A percentile compares a stretch with the other conserved stretches of the same genome.
Evolutionary conservation across 208 protist species (phyloP).

Genomic region (Trypanosoma scelopori): DNA sequence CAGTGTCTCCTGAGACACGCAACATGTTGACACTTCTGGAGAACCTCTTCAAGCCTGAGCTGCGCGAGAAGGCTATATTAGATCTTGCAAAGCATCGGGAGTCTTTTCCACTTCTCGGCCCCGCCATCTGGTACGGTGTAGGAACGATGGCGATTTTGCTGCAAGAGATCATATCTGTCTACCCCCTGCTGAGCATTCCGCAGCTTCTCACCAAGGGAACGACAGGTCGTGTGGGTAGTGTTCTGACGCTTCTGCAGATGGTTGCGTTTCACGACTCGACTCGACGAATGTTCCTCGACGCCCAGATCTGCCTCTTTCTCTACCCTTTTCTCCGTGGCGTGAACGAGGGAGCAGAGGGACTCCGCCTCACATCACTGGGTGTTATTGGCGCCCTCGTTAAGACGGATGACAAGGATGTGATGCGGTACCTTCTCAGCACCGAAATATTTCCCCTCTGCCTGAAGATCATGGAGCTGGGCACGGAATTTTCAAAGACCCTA

Average conservation of each 20-base stretch:
- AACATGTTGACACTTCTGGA: constrained; percentile 49
- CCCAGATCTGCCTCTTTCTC: constrained; percentile 99
- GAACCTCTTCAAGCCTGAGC: constrained; percentile 67
- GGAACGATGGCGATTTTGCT: constrained; percentile 98
- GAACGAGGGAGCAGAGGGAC: constrained; percentile 95
- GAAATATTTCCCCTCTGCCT: constrained; percentile 99
- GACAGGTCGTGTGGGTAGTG: constrained; percentile 97
- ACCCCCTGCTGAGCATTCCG: constrained; percentile 93
- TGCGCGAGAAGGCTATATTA: constrained; percentile 92
- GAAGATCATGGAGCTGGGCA: constrained; percentile 98
- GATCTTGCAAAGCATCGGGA: constrained; percentile 96
- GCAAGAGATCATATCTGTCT: constrained; percentile 98
- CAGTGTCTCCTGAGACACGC: constrained; percentile 23
- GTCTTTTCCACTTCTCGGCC: constrained; percentile 92
- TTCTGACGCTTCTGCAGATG: constrained; percentile 98
- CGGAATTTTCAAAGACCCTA: constrained; percentile 97
- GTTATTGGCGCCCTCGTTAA: constrained; percentile 99
- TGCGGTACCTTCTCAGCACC: constrained; percentile 97
- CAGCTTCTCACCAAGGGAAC: constrained; percentile 55
- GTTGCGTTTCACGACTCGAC: constrained; percentile 97
- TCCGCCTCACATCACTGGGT: constrained; percentile 97
- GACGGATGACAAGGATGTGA: constrained; percentile 87
- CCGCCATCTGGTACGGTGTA: constrained; percentile 97
- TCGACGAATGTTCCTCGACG: constrained; percentile 96
- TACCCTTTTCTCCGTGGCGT: constrained; percentile 99